phyloP scores from a whole-genome alignment of 78 protist species.

The Dictyostelium intermedium region DNA sequence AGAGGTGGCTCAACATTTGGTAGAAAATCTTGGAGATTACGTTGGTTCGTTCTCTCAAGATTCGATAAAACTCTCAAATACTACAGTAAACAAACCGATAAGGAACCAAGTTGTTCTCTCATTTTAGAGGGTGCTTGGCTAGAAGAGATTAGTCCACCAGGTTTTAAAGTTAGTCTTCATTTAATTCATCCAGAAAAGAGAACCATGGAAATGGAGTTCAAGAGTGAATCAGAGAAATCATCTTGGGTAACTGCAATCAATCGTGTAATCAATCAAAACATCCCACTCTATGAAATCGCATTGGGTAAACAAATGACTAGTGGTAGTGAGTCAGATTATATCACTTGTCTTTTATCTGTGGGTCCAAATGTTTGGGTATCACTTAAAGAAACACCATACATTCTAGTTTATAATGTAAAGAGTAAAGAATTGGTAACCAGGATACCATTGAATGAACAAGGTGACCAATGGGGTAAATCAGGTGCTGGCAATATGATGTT shows the following conservation, averaged over 20 bases:
- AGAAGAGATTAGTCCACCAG: background rate
- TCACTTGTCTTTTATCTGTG: background rate
- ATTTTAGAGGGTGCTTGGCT: slow-evolving; percentile 7
- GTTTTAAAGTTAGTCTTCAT: slow-evolving; percentile 3
- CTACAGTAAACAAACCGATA: slow-evolving; percentile 33
- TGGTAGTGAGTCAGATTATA: background rate
- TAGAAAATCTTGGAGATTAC: slow-evolving; percentile 45
- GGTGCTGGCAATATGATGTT: slow-evolving; percentile 40
- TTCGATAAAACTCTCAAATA: slow-evolving; percentile 30
- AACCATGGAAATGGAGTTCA: slow-evolving; percentile 45
- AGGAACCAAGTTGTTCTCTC: slow-evolving; percentile 20
- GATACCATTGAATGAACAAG: background rate
- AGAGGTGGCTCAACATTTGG: slow-evolving; percentile 29
- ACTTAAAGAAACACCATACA: background rate
- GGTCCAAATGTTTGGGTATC: slow-evolving; percentile 40
- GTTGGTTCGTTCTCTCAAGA: slow-evolving; percentile 50
- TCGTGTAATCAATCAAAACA: slow-evolving; percentile 47
- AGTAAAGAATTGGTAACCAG: background rate
- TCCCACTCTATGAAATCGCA: slow-evolving; percentile 23
- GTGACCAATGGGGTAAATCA: slow-evolving; percentile 19
- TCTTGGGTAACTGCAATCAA: slow-evolving; percentile 35
- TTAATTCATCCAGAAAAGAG: slow-evolving; percentile 16
- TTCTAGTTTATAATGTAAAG: background rate
- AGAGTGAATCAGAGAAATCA: slow-evolving; percentile 1
- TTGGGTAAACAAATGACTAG: background rate